phyloP scores from a whole-genome alignment of 2,329 filamentous ascomycete genomes.

The Verticillium alfalfae region DNA sequence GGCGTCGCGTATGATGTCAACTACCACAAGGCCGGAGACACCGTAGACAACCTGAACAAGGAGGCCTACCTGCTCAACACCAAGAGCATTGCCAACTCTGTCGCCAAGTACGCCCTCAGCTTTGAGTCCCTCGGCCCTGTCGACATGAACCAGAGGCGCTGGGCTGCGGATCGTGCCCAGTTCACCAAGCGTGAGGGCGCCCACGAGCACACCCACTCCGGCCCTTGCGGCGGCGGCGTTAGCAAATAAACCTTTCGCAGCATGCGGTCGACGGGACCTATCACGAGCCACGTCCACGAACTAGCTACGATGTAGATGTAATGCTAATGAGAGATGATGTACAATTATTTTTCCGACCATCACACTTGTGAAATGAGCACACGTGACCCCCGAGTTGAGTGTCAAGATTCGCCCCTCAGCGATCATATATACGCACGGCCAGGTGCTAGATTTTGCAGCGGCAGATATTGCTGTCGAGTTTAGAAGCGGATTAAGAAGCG shows the following conservation, averaged over 20 bases:
- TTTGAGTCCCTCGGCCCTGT: constrained; percentile 25
- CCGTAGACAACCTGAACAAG: constrained; percentile 28
- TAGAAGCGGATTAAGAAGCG: no score
- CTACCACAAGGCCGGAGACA: constrained; percentile 40
- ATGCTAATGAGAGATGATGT: not conserved
- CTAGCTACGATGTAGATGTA: not conserved
- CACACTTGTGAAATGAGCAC: no score
- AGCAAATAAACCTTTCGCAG: not conserved
- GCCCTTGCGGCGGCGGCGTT: constrained; percentile 21
- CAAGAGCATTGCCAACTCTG: constrained; percentile 33
- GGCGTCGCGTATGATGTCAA: constrained; percentile 40
- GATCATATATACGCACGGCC: no score
- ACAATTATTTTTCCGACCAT: not conserved
- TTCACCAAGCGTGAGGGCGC: constrained; percentile 18
- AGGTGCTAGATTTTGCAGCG: no score
- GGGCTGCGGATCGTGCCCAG: constrained; percentile 21
- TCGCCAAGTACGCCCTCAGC: constrained; percentile 33
- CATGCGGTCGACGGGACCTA: not conserved
- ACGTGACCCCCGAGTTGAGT: no score
- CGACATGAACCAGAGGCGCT: constrained; percentile 19
- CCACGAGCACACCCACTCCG: constrained; percentile 18
- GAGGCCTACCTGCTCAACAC: constrained; percentile 40
- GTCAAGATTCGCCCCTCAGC: no score
- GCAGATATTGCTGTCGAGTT: no score
- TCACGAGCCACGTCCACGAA: not conserved